Conservation (phyloP, 78 protist species). For the Monocercomonoides exilis region DNA sequence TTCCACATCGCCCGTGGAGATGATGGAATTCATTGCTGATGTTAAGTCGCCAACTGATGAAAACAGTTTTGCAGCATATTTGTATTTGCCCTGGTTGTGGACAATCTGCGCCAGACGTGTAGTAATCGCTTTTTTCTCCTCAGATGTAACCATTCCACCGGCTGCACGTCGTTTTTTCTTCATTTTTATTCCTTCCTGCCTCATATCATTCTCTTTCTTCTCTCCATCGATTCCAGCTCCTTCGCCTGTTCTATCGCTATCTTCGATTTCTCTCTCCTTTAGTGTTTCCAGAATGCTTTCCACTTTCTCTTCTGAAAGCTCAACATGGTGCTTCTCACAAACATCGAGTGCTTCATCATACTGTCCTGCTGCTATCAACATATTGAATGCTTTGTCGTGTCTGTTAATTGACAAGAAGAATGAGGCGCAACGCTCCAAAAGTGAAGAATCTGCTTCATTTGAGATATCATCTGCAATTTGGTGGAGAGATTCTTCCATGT, state of each 20-base stretch:
- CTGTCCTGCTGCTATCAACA: background rate
- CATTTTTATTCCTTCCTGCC: no score
- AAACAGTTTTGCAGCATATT: conserved; percentile 12
- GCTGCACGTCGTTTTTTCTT: no score
- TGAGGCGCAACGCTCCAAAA: conserved; percentile 12
- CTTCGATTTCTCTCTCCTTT: background rate
- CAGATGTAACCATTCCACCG: no score
- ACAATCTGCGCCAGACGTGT: background rate
- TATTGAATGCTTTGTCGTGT: conserved; percentile 2
- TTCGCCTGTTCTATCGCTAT: background rate
- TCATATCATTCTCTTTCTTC: no score
- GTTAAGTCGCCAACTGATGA: background rate
- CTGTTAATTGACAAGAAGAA: background rate
- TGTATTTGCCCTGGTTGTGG: conserved; percentile 7
- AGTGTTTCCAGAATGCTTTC: conserved; percentile 26
- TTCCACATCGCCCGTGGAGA: conserved; percentile 44
- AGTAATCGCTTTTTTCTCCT: background rate
- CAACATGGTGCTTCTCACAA: conserved; percentile 32
- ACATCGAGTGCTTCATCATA: background rate
- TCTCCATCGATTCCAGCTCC: background rate
- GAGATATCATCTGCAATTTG: conserved; percentile 33
- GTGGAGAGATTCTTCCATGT: conserved; percentile 39
- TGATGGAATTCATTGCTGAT: background rate
- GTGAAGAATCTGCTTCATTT: conserved; percentile 35
- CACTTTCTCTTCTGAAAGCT: conserved; percentile 47